Evolutionary conservation across 495 filamentous ascomycete species (phyloP), one percentile per base, ranked within the genome.

Genomic region (Ramalina peruviana): DNA sequence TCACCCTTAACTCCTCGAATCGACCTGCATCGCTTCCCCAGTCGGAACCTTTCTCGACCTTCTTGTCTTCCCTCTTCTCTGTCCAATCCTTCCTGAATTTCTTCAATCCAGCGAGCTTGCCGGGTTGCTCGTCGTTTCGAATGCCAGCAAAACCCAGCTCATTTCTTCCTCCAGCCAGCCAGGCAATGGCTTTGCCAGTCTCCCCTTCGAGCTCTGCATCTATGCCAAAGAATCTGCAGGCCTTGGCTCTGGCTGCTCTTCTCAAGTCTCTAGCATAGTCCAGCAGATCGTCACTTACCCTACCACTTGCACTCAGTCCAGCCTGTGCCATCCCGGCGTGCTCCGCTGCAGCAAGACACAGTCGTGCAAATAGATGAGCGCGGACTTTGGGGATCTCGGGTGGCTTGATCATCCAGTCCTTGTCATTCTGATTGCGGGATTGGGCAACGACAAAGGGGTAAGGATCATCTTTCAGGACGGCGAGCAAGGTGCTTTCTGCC

Each of bases 391-490:
- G 86, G 23, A 94, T 85, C 46, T 85, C 80, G 12, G 88, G 86
- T 1, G 83, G 74, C 58, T 81, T 82, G 56, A 88, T 85, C 87
- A 94, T 94, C 88, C 88, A 95, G 55, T 93, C 88, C 33, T 74
- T 83, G 62, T 88, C 85, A 53, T 83, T 79, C 25, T 79, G 74
- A 57, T 92, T 88, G 30, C 86, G 73, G 42, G 79, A 76, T 49
- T 87, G 83, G 11, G 85, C 78, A 27, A 87, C 82, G 13, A 77
- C 75, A 3, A 80, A 79, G 1, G 92, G 80, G 57, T 97, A 95
- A 0, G 90, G 86, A 59, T 98, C 92, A 56, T 95, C 89, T 58
- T 94, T 96, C 26, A 90, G 64, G 1, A 96, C 87, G 3, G 87
- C 85, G 2, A 95, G 71, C 6, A 97, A 74, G 0, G 89, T 96